These are phyloP conservation scores for Microstegium vimineum DNA, from an alignment of 176 grass and related monocot species.

Conservation along the genomic window DNA sequence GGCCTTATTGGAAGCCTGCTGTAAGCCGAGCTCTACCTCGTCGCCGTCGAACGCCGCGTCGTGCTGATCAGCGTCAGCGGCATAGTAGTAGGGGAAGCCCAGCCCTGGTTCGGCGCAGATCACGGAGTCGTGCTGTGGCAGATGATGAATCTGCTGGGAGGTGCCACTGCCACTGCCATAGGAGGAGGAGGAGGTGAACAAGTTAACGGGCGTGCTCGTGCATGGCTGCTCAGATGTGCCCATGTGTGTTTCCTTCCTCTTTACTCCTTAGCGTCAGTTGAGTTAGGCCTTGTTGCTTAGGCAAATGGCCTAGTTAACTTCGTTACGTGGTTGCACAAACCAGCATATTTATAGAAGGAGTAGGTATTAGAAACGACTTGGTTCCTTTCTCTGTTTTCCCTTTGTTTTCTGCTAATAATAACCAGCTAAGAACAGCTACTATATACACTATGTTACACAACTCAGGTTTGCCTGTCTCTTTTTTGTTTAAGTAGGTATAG, in stretches of 20 bases:
- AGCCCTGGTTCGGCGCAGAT: constrained; percentile 18
- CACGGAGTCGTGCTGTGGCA: constrained; percentile 15
- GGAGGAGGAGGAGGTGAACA: background rate
- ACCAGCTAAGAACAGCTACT: background rate
- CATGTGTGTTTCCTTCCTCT: background rate
- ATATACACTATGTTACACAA: background rate
- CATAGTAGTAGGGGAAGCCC: constrained; percentile 9
- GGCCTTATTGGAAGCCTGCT: constrained; percentile 16
- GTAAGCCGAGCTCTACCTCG: constrained; percentile 22
- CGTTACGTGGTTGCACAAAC: background rate
- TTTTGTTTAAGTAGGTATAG: background rate
- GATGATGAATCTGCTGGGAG: background rate
- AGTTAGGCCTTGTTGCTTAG: background rate
- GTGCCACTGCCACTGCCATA: no score
- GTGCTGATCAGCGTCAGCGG: background rate
- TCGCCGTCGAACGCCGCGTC: constrained; percentile 32
- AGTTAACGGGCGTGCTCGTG: background rate
- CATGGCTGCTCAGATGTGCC: constrained; percentile 5
- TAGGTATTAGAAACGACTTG: no score
- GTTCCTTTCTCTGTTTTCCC: background rate
- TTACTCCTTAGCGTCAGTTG: background rate
- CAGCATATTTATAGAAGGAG: constrained; percentile 16
- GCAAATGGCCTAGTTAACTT: constrained; percentile 17
- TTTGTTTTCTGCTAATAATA: background rate
- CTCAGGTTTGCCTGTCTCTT: background rate